Evolutionary conservation across 2,329 filamentous ascomycete genomes (phyloP).

Genomic region (Neoarthrinium moseri): DNA sequence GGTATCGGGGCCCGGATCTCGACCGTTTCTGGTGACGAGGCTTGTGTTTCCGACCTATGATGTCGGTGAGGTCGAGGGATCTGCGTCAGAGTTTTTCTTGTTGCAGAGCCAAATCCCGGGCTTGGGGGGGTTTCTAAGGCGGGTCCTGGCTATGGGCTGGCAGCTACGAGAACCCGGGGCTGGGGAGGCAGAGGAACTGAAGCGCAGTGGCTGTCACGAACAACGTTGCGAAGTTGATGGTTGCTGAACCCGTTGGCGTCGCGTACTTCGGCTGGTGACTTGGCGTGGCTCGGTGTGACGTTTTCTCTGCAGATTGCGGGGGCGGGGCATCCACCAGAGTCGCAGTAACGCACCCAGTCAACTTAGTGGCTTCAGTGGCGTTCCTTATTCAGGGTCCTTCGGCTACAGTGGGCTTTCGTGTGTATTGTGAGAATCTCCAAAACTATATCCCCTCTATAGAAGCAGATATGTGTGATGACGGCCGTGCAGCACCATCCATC

Average conservation of each 20-base stretch:
- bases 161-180: background rate
- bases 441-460: no score
- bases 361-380: no score
- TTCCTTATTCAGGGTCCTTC: no score
- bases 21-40: conserved; percentile 9
- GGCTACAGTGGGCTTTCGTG: no score
- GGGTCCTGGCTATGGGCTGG: no score
- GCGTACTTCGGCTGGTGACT: background rate
- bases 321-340: background rate
- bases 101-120: no score
- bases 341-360: no score
- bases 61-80: no score
- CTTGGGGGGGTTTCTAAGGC: no score
- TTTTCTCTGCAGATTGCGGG: background rate
- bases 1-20: conserved; percentile 21
- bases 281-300: background rate
- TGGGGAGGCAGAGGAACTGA: background rate
- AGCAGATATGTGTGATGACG: no score
- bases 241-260: background rate
- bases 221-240: background rate
- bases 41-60: conserved; percentile 10
- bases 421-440: no score
- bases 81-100: background rate
- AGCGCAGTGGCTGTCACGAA: background rate
- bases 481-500: no score